Conservation (phyloP, 163 green algal species). For the Trebouxiophyceae sp. region DNA sequence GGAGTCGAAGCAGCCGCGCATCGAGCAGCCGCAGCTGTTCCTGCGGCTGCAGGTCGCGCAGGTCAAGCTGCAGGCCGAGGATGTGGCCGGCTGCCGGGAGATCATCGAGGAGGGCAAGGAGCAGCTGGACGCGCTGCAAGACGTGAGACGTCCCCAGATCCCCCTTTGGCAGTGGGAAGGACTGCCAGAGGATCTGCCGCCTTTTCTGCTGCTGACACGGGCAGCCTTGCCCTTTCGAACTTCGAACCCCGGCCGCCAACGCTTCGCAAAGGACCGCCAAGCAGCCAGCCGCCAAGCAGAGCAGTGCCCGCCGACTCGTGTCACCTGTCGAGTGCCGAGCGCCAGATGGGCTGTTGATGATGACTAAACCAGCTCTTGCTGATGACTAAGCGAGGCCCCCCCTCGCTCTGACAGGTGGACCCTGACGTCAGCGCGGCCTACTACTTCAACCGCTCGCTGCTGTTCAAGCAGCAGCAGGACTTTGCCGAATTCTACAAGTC, state of each 20-base stretch:
- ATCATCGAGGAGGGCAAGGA: conserved; percentile 68
- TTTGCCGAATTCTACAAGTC: conserved; percentile 90
- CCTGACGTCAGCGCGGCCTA: conserved; percentile 78
- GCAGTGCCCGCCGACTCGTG: background rate
- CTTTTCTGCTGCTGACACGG: no score
- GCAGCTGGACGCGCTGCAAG: conserved; percentile 62
- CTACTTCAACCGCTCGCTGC: conserved; percentile 77
- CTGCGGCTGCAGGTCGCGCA: conserved; percentile 88
- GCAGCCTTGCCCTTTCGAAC: no score
- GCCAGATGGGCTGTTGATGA: background rate
- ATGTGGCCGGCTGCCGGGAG: conserved; percentile 57
- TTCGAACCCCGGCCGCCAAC: no score
- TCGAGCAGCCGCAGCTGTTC: conserved; percentile 76
- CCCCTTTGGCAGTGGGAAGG: no score
- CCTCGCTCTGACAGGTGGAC: conserved; percentile 53
- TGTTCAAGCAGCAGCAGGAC: conserved; percentile 77
- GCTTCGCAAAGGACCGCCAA: no score
- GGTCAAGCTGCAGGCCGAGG: conserved; percentile 62
- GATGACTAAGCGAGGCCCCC: no score
- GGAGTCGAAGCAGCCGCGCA: conserved; percentile 54
- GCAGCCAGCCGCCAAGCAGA: no score
- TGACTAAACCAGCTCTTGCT: background rate
- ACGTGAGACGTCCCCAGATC: conserved; percentile 27
- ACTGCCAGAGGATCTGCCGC: no score
- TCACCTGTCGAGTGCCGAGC: background rate